Evolutionary conservation across 2,329 filamentous ascomycete species (phyloP), one percentile per base, ranked within the genome.

Genomic region (Penicillium sp.): DNA sequence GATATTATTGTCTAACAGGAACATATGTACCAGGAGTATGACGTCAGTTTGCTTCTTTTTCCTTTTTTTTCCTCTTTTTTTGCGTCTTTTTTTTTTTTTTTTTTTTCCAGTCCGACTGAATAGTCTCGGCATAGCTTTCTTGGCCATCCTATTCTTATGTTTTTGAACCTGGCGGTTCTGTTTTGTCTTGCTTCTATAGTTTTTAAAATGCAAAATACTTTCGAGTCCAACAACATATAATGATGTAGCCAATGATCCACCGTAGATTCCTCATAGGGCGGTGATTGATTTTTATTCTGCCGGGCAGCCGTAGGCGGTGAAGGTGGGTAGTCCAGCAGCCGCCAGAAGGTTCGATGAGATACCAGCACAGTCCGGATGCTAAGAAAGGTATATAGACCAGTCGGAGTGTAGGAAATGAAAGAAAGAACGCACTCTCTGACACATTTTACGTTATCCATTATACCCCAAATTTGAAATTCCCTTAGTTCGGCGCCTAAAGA

Each of bases 321-420:
- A 49, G 15, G 46, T 51, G 62, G 62, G 64, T 43, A 33, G 50
- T 71, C 71, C 53, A 69, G 72, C 51, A 72, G 57, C 58, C 69
- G 60, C 76, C 68, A 74, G 75, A 77, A 78, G 68, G 64, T 77
- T 77, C 75, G 72, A 75, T 68, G 64, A 58, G 35, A 29, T 38
- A 40, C 43, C 53, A 48, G 47, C 57, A 63, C 41, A 62, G 55
- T 48, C 51, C 35, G n/a, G 23, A 61, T 62, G 54, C 46, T 43
- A 56, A 55, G 41, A 38, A 38, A 19, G 19, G 42, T 64, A 65
- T 62, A 61, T 65, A 64, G 63, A 21, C 38, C 27, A 40, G 35
- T 31, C 13, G 15, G 35, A 27, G 6, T 17, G 29, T 19, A 3
- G 19, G n/a, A 33, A 33, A 25, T 2, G 2, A 31, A 13, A 23